phyloP scores from a whole-genome alignment of 1,139 yeast species.

The Zhuliangozyma parablackwelliae region DNA sequence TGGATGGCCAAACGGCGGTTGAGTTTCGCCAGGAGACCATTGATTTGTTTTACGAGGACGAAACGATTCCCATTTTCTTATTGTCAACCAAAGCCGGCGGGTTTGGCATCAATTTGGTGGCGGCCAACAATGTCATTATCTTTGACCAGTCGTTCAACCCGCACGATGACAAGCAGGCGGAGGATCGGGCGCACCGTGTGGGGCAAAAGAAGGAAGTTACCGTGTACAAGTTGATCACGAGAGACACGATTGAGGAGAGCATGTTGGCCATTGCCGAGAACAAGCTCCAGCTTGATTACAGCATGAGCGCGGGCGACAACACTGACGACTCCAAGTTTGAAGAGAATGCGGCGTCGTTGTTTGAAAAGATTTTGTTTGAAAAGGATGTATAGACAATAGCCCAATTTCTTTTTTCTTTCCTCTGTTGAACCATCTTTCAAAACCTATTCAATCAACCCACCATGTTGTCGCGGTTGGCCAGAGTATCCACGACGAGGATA shows the following conservation, averaged over 20 bases:
- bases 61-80: slow-evolving; percentile 76
- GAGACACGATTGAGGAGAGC: slow-evolving; percentile 81
- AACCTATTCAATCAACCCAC: no score
- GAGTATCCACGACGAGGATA: no score
- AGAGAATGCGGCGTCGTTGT: slow-evolving; percentile 50
- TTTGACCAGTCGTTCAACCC: slow-evolving; percentile 96
- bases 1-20: slow-evolving; percentile 93
- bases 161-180: slow-evolving; percentile 97
- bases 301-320: slow-evolving; percentile 37
- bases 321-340: slow-evolving; percentile 39
- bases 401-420: no score
- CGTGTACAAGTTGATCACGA: slow-evolving; percentile 72
- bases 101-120: slow-evolving; percentile 92
- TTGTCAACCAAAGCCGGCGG: slow-evolving; percentile 97
- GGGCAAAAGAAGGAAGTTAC: slow-evolving; percentile 89
- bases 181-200: slow-evolving; percentile 96
- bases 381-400: not conserved
- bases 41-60: slow-evolving; percentile 82
- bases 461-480: no score
- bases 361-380: slow-evolving; percentile 46
- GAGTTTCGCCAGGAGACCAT: slow-evolving; percentile 90
- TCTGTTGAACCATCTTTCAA: no score
- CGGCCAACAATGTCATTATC: slow-evolving; percentile 88
- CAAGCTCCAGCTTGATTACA: slow-evolving; percentile 79
- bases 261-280: slow-evolving; percentile 84